Percentiles rank a stretch among this genome's conserved stretches.
phyloP scores from a whole-genome alignment of 208 protist species.

The Lotmaria passim region DNA sequence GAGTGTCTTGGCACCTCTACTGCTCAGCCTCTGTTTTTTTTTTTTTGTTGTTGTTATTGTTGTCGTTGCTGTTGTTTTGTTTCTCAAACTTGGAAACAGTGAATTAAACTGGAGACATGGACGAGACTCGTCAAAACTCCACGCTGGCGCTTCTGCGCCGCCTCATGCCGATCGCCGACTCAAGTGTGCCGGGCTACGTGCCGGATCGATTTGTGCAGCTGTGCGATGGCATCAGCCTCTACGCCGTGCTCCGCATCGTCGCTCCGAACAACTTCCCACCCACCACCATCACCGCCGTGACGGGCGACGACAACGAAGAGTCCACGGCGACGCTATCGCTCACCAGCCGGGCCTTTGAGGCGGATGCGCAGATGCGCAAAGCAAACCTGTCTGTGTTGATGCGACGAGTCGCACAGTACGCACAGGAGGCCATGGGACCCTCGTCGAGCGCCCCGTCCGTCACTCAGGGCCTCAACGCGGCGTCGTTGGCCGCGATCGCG shows the following conservation, averaged over 20 bases:
- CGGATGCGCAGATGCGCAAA: constrained; percentile 29
- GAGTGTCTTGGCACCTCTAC: too few species aligned
- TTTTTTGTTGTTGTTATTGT: not conserved
- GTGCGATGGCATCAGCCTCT: constrained; percentile 45
- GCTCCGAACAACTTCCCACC: constrained; percentile 43
- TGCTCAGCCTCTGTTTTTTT: too few species aligned
- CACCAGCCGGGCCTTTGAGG: constrained; percentile 5
- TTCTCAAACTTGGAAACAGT: too few species aligned
- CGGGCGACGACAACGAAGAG: constrained; percentile 5
- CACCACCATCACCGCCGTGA: constrained; percentile 26
- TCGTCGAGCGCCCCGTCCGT: constrained; percentile 36
- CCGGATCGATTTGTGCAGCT: constrained; percentile 42
- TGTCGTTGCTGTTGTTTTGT: not conserved
- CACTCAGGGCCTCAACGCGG: constrained; percentile 23
- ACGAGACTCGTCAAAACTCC: constrained; percentile 23
- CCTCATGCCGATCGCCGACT: constrained; percentile 22
- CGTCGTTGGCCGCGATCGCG: constrained; percentile 25
- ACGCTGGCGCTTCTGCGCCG: constrained; percentile 32
- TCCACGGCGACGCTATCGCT: constrained; percentile 10
- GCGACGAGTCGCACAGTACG: constrained; percentile 49
- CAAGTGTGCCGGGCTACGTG: constrained; percentile 6
- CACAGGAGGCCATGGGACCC: constrained; percentile 33
- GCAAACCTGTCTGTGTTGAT: constrained; percentile 52
- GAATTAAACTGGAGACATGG: too few species aligned
- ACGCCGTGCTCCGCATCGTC: constrained; percentile 45